Evolutionary conservation across 306 rosid species (phyloP), one percentile per base, ranked within the genome.

Genomic region (Castanea crenata): DNA sequence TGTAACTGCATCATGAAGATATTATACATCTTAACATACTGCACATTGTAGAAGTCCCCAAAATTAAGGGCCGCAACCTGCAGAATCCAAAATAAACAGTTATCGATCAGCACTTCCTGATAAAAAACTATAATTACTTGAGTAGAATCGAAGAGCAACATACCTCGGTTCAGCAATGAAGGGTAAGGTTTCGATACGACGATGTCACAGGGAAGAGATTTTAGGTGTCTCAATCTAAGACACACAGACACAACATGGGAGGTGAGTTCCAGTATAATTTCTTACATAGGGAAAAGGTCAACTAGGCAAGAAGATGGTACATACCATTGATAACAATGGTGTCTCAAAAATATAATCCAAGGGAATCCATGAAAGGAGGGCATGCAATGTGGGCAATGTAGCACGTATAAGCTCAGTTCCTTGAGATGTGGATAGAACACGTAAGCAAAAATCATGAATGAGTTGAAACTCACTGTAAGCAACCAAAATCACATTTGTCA

Each of bases 141-240:
- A 38, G 46, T 38, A 38, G 3, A 38, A 61, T 34, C 71, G 57
- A 79, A 54, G 44, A 44, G 32, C 27, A 35, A 63, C 54, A 68
- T 85, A 91, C 98, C 97, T 96, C 96, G 0, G 99, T 93, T 35
- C 93, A 79, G 81, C 97, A 93, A 69, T 96, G 99, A 86, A 96
- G 87, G 3, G 97, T 89, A 21, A 96, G 90, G 83, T 96, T 96
- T 25, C 97, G 87, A 84, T 96, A 96, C 23, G 91, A 88, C 38
- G 97, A 8, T 38, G 46, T 10, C 46, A 38, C 0, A 38, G 2
- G 46, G 12, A 41, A 41, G 11, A 41, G 46, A 41, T 41, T 41
- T 41, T 41, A 8, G 11, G 46, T 41, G 46, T 41, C 3, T 8
- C 3, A 41, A 8, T 41, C 12, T 41, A 41, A 8, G 46, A 8